These are phyloP conservation scores for Amanita polypyramis DNA, from an alignment of 768 basidiomycete genomes.

Conservation along the genomic window DNA sequence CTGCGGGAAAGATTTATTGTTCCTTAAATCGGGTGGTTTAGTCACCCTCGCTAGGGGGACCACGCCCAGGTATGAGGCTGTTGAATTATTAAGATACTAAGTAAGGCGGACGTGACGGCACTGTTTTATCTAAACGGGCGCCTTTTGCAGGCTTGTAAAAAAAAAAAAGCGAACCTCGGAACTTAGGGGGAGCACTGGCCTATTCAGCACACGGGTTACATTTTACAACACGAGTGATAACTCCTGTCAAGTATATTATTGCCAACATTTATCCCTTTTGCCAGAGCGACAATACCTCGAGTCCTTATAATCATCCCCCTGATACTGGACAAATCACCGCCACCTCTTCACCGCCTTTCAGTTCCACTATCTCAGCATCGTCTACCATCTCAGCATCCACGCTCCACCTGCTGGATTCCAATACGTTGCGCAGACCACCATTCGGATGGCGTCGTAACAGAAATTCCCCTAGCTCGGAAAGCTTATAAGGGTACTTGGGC, in stretches of 20 bases:
- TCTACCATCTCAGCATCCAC: constrained; percentile 76
- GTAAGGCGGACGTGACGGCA: too few species aligned
- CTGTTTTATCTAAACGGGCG: too few species aligned
- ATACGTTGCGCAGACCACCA: constrained; percentile 37
- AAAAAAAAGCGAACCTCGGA: too few species aligned
- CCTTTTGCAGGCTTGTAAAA: too few species aligned
- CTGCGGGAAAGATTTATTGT: too few species aligned
- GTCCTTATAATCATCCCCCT: constrained; percentile 40
- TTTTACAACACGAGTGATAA: too few species aligned
- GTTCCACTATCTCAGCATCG: constrained; percentile 31
- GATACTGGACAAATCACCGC: constrained; percentile 78
- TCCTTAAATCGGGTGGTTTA: too few species aligned
- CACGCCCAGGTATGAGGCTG: too few species aligned
- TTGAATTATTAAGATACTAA: too few species aligned
- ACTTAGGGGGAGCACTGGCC: too few species aligned
- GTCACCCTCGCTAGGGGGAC: too few species aligned
- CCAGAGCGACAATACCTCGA: not conserved
- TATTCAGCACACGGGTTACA: too few species aligned
- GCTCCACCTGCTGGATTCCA: constrained; percentile 63
- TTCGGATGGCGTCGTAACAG: constrained; percentile 47
- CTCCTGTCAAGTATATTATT: not conserved
- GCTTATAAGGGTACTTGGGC: constrained; percentile 33
- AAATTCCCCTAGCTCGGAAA: constrained; percentile 37
- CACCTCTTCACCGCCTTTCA: constrained; percentile 68
- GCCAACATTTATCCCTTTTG: not conserved